Conservation (phyloP, 2,329 filamentous ascomycete species). For the Penicillium sp. region DNA sequence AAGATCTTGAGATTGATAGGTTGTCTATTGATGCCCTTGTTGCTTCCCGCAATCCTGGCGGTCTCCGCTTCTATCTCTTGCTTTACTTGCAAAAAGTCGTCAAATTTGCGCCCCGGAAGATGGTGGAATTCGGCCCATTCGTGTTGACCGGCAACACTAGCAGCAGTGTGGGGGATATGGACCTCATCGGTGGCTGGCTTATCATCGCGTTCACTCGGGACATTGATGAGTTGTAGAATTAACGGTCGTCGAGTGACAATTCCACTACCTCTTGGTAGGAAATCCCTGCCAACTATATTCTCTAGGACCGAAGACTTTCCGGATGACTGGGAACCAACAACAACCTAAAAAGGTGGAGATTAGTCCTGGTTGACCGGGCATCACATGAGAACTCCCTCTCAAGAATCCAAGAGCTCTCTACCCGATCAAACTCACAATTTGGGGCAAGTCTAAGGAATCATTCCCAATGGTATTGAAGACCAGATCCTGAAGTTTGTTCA, state of each 20-base stretch:
- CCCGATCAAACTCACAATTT: conserved; percentile 71
- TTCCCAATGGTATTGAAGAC: conserved; percentile 99
- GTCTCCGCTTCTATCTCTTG: conserved; percentile 98
- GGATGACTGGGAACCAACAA: conserved; percentile 96
- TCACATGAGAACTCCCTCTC: not conserved
- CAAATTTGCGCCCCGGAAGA: conserved; percentile 82
- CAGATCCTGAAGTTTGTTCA: conserved; percentile 97
- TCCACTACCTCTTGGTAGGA: conserved; percentile 90
- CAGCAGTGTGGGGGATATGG: conserved; percentile 71
- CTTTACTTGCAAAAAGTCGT: conserved; percentile 89
- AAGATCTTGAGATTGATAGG: conserved; percentile 99
- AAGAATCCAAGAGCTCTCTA: conserved; percentile 1
- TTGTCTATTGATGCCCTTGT: conserved; percentile 97
- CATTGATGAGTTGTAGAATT: conserved; percentile 97
- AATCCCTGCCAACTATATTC: conserved; percentile 97
- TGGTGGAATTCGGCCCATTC: conserved; percentile 97
- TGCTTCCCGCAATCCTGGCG: conserved; percentile 86
- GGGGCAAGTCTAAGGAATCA: conserved; percentile 93
- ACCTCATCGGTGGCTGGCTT: conserved; percentile 64
- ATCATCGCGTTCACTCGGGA: conserved; percentile 71
- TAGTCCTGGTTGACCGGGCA: conserved; percentile 14
- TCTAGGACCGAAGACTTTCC: conserved; percentile 98
- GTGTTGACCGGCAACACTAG: conserved; percentile 64
- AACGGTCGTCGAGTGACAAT: conserved; percentile 93
- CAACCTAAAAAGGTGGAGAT: conserved; percentile 62